Conservation (phyloP, 2,329 filamentous ascomycete species). For the Huntiella moniliformis region DNA sequence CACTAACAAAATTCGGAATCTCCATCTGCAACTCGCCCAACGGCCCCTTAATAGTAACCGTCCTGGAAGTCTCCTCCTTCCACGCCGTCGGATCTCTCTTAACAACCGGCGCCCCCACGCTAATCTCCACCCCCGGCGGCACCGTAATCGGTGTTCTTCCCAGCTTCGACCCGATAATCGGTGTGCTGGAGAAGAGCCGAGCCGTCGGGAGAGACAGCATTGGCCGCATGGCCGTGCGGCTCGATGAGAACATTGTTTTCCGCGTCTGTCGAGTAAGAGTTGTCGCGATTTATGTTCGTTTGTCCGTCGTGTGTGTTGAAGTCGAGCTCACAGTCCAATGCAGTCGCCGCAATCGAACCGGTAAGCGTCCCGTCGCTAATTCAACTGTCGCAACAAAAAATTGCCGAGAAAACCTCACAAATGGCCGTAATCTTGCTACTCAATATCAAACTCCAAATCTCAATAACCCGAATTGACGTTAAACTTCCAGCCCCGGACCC, state of each 20-base stretch:
- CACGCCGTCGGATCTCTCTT: constrained; percentile 39
- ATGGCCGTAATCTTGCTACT: no score
- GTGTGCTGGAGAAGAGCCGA: constrained; percentile 48
- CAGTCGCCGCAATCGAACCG: no score
- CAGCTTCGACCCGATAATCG: constrained; percentile 57
- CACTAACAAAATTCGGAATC: constrained; percentile 59
- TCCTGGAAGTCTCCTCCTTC: constrained; percentile 42
- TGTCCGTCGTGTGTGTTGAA: neutral
- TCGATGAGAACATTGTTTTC: neutral
- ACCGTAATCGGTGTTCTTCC: constrained; percentile 64
- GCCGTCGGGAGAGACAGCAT: neutral
- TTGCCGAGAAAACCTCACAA: no score
- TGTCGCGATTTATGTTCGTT: neutral
- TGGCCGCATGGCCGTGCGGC: constrained; percentile 2
- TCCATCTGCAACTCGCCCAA: constrained; percentile 60
- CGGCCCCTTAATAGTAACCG: constrained; percentile 61
- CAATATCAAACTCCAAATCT: no score
- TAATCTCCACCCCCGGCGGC: constrained; percentile 65
- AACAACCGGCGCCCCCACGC: constrained; percentile 42
- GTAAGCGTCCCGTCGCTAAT: no score
- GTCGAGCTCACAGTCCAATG: no score
- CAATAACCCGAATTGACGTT: no score
- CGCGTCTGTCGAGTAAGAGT: constrained; percentile 4
- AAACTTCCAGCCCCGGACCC: no score
- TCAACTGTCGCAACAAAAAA: no score